Conservation (phyloP, 345 rosid species). For the Eucalyptus melliodora region DNA sequence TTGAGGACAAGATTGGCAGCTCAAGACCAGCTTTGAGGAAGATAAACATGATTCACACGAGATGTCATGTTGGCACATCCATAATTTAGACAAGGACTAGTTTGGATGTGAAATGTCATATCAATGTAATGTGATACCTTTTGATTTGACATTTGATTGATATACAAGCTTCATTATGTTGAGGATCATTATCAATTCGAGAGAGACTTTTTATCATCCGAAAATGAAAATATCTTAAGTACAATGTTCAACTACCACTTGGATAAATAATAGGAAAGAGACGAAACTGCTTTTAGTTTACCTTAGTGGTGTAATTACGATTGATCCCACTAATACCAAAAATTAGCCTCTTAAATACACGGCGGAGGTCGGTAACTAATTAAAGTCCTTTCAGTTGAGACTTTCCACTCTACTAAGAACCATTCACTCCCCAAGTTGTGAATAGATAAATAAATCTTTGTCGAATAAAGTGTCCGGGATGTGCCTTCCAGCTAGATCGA, state of each 20-base stretch:
- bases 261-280: no score
- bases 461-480: not conserved
- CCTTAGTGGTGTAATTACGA: not conserved
- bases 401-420: not conserved
- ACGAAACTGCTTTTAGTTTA: not conserved
- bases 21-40: not conserved
- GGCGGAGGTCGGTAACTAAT: not conserved
- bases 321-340: not conserved
- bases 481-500: not conserved
- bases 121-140: no score
- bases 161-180: not conserved
- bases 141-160: not conserved
- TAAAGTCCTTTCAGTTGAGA: not conserved
- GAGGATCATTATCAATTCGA: not conserved
- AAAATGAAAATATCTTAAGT: not conserved
- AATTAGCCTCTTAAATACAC: not conserved
- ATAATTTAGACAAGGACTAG: not conserved
- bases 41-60: not conserved
- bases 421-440: not conserved
- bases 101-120: not conserved
- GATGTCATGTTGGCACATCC: not conserved
- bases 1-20: not conserved
- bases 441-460: not conserved
- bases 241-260: fast-evolving
- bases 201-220: fast-evolving